Evolutionary conservation across 2,329 filamentous ascomycete species (phyloP), one percentile per base, ranked within the genome.

Genomic region (Botrytis medusae): DNA sequence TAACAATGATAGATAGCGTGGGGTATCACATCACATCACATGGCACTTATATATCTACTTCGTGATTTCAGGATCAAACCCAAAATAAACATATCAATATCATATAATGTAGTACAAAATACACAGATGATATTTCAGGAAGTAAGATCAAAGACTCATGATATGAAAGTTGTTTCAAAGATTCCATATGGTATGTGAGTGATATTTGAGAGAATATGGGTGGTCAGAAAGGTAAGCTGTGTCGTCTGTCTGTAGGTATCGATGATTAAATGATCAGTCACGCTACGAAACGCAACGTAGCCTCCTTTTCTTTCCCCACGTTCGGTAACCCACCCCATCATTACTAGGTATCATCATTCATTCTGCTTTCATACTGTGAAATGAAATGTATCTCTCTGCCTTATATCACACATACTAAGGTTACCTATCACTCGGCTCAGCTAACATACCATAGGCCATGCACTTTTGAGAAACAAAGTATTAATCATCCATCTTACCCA

Each of bases 281-380:
- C 60, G 60, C 60, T 20, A 62, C 25, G 60, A 25, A 29, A 40
- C 60, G 60, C 60, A 42, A 62, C 60, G 60, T 37, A 20, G 14
- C 60, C 60, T 62, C 37, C 37, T 62, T 62, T 59, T 40, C 37
- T 42, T 62, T 62, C 60, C 25, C 60, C 60, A 62, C 60, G 60
- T n/a, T 62, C 60, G 60, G 60, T 29, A 42, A 42, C 8, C 25
- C 25, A n/a, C 37, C 37, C 12, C 37, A n/a, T 8, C 2, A 14
- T 51, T 51, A 51, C 25, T 37, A 37, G 37, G 37, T 51, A 61
- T 61, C 2, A 22, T 34, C 59, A n/a, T 40, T 61, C 8, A 40
- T n/a, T 37, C 32, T n/a, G 34, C 29, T 32, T 20, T 32, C 1
- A n/a, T 4, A 14, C 46, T 25, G 0, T 25, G 22, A 40, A n/a